Conservation (phyloP, 768 basidiomycete species). For the Kwoniella newhampshirensis region DNA sequence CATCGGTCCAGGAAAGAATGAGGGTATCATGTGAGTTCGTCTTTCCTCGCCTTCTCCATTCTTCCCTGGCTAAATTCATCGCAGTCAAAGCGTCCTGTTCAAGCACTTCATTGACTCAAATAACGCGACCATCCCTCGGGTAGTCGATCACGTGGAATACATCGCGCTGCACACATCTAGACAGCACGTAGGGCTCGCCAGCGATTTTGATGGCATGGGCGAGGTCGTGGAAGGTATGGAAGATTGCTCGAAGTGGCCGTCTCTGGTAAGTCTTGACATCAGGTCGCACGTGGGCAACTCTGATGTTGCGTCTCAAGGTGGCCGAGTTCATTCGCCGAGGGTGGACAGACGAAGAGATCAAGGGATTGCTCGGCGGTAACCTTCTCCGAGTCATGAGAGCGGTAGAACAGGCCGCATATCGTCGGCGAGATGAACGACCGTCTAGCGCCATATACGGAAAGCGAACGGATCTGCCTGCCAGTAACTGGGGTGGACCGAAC, state of each 20-base stretch:
- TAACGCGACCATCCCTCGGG: slow-evolving; percentile 21
- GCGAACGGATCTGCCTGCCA: slow-evolving; percentile 25
- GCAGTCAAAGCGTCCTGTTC: slow-evolving; percentile 21
- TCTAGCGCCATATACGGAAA: slow-evolving; percentile 20
- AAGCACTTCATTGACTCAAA: slow-evolving; percentile 22
- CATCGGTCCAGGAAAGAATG: slow-evolving; percentile 25
- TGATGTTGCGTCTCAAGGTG: slow-evolving; percentile 13
- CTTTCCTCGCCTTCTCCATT: slow-evolving; percentile 3
- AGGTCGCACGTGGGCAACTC: background rate
- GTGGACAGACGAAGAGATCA: slow-evolving; percentile 30
- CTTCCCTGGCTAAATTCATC: background rate
- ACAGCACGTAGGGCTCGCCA: slow-evolving; percentile 22
- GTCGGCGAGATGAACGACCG: slow-evolving; percentile 1
- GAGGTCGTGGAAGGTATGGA: slow-evolving; percentile 26
- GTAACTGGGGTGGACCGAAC: slow-evolving; percentile 26
- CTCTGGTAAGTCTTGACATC: slow-evolving; percentile 19
- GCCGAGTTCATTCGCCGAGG: slow-evolving; percentile 25
- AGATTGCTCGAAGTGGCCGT: slow-evolving; percentile 23
- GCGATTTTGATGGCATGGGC: slow-evolving; percentile 33
- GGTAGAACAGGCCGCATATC: slow-evolving; percentile 12
- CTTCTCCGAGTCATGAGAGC: slow-evolving; percentile 24
- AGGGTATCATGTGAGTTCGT: slow-evolving; percentile 24
- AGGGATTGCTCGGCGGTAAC: slow-evolving; percentile 27
- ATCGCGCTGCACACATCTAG: slow-evolving; percentile 14
- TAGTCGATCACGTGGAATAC: slow-evolving; percentile 33